Percentiles rank a stretch among this genome's conserved stretches.
Evolutionary conservation across 495 filamentous ascomycete genomes (phyloP).

Genomic region (Lasiosphaeria ovina): DNA sequence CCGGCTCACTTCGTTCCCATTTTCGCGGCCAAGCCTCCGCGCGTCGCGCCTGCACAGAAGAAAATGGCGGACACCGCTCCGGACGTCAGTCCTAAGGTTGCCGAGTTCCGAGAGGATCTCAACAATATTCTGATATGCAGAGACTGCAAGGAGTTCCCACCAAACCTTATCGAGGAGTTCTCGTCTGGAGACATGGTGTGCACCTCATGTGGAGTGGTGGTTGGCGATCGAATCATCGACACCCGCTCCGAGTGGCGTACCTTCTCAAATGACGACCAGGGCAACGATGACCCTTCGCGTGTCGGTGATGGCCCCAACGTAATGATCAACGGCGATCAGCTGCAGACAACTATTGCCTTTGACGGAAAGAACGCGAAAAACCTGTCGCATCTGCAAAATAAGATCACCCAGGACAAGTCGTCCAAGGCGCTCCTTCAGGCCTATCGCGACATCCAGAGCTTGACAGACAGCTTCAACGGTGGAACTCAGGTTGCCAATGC

Average conservation of each 20-base stretch:
- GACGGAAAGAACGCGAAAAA: constrained; percentile 72
- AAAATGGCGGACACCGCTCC: constrained; percentile 17
- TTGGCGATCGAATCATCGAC: constrained; percentile 87
- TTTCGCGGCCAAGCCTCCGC: not conserved
- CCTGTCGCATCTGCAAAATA: constrained; percentile 82
- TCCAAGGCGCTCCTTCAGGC: constrained; percentile 75
- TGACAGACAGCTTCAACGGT: constrained; percentile 83
- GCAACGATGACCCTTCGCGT: constrained; percentile 92
- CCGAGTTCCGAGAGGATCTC: constrained; percentile 59
- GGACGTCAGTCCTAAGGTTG: constrained; percentile 14
- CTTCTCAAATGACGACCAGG: constrained; percentile 94
- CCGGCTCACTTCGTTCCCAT: not conserved
- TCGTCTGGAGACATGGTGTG: constrained; percentile 91
- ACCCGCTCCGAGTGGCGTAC: constrained; percentile 98
- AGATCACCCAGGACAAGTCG: constrained; percentile 77
- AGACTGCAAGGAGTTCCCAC: constrained; percentile 88
- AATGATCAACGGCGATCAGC: constrained; percentile 85
- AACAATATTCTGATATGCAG: constrained; percentile 78
- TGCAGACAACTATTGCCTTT: constrained; percentile 83
- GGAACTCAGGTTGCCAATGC: constrained; percentile 76
- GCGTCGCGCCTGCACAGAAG: not conserved
- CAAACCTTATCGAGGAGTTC: constrained; percentile 89
- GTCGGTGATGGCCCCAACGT: constrained; percentile 89
- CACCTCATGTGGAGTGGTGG: constrained; percentile 84
- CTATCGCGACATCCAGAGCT: constrained; percentile 84